Conservation (phyloP, 306 rosid genomes). For the Prunus salicina region DNA sequence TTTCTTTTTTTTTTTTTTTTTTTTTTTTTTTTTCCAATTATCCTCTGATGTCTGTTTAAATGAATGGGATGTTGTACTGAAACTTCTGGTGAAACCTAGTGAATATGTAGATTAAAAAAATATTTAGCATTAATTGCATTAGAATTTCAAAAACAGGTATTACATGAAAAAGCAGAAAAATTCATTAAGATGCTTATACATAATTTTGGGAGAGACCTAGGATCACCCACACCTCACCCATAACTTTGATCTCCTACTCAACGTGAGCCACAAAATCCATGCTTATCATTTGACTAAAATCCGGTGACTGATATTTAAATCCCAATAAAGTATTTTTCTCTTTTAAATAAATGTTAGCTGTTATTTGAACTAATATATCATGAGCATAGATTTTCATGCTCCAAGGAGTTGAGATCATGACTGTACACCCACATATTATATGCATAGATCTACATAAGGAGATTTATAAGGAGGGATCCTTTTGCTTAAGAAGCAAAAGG, state of each 20-base stretch:
- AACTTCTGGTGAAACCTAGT: background rate
- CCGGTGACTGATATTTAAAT: background rate
- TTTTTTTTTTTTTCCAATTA: background rate
- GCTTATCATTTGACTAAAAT: background rate
- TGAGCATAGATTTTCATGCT: background rate
- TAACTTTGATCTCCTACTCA: conserved; percentile 1
- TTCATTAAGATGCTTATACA: background rate
- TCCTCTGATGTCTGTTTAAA: background rate
- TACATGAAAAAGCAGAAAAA: background rate
- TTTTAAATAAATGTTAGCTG: background rate
- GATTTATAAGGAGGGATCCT: background rate
- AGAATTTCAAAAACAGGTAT: background rate
- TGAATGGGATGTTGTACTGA: background rate
- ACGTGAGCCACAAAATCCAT: background rate
- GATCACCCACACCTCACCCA: background rate
- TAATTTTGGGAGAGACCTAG: background rate
- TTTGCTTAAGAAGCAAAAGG: background rate
- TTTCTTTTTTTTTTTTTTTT: conserved; percentile 11
- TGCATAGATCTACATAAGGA: background rate
- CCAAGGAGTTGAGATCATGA: background rate
- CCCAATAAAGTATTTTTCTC: background rate
- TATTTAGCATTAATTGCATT: background rate
- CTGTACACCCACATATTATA: background rate
- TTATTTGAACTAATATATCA: background rate
- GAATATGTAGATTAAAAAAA: background rate